Base-by-base conservation (phyloP, 208 protist genomes). In the Leishmania aethiopica region DNA sequence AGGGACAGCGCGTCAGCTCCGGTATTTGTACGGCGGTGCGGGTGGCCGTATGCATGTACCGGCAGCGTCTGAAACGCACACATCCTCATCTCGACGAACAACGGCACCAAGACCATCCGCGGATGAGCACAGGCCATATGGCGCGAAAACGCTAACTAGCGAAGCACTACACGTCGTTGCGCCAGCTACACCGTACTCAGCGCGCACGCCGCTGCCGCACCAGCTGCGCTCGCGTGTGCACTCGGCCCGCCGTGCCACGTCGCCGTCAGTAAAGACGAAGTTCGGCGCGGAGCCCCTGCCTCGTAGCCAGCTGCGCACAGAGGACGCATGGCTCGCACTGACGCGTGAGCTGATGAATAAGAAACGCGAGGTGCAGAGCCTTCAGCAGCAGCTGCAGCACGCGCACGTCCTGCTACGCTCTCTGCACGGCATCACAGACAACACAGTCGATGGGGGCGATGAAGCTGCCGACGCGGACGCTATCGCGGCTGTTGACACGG, bases 301-400 rank as follows among this genome's bases (percentile, higher is more conserved):
- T 53, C 28, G 37, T 35, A 53, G 37, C 19, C 66, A 55, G 40
- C 42, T 25, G 28, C 82, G 73, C 32, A 83, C 75, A 47, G 85
- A 89, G 37, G 77, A 89, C 49, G 64, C 74, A 25, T 89, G 85
- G 84, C 72, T 86, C 2, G 57, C 79, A 6, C 6, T 90, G 62
- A 42, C 55, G 60, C 81, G 85, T 10, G 83, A 92, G 47, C 75
- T 92, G 57, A 19, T 51, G 2, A 85, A 89, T 11, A 86, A 81
- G 60, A 84, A 86, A 37, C 72, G 64, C 22, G 77, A 89, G 84
- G 82, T 90, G 42, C 80, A 60, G 32, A 69, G 45, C 19, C 86
- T 94, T 53, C 85, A 91, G 53, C 80, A 81, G 57, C 84, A 84
- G 69, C 80, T 94, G 79, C 91, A 77, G 35, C 80, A 69, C 19